These are phyloP conservation scores for Trichophyton verrucosum DNA, from an alignment of 2,329 filamentous ascomycete species.

Conservation along the genomic window DNA sequence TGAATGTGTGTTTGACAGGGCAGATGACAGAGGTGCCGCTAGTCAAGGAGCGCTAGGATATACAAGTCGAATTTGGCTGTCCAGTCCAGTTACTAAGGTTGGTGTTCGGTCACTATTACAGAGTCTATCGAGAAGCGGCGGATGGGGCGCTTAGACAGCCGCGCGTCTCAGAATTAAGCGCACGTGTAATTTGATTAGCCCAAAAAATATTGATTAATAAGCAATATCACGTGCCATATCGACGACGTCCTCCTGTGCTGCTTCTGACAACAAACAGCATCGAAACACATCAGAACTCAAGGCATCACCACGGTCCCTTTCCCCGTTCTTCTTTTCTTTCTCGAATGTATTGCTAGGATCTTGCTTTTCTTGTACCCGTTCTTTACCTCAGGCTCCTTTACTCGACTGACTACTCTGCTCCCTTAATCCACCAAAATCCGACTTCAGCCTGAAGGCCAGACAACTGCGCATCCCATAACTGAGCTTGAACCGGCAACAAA, in stretches of 20 bases:
- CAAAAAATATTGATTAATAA: neutral
- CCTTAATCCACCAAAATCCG: neutral
- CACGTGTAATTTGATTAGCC: too few relatives aligned
- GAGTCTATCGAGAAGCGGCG: too few relatives aligned
- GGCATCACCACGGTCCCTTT: neutral
- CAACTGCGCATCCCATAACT: neutral
- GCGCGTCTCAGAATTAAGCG: too few relatives aligned
- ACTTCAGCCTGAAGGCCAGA: neutral
- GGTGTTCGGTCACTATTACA: too few relatives aligned
- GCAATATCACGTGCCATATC: neutral
- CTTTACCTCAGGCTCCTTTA: neutral
- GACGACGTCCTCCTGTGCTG: neutral
- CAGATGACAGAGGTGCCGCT: neutral
- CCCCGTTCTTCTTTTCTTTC: neutral
- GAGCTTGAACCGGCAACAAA: neutral
- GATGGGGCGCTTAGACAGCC: too few relatives aligned
- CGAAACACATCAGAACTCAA: neutral
- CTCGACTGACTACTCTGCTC: neutral
- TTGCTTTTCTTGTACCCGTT: neutral
- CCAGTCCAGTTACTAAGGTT: too few relatives aligned
- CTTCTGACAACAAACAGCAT: neutral
- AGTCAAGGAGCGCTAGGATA: neutral
- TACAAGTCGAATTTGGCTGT: too few relatives aligned
- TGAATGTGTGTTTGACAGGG: neutral
- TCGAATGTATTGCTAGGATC: conserved; percentile 2